Base-by-base conservation (phyloP, 176 grass and related monocot species). In the Olyra latifolia region DNA sequence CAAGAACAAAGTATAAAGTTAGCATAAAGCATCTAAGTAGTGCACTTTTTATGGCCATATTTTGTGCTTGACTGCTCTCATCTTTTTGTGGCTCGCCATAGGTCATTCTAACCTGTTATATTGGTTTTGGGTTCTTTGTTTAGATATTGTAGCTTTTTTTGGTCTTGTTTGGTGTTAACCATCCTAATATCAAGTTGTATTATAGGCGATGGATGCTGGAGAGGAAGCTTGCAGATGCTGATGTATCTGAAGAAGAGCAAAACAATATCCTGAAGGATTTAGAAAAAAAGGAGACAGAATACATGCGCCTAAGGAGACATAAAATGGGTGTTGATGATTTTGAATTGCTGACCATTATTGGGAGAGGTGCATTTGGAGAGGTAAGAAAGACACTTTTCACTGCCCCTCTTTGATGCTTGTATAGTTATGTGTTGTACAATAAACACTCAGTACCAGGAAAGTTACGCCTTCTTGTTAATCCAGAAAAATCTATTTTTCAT, bases 271-370 rank as follows among this genome's bases (percentile, higher is more conserved):
- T 94, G 32, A 91, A 91, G 86, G 79, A 88, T 76, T 88, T 91
- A 20, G 91, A 91, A 27, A 91, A 91, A 68, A 91, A 88, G 52
- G 91, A 94, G 81, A 88, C 85, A 57, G 88, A 94, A 77, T 88
- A 88, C 71, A 94, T 94, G 91, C 85, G 91, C 12, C 58, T 83
- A 76, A 71, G 80, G 82, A 88, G 88, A 76, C 88, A 86, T 72
- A 94, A 94, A 83, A 91, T 91, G 91, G 88, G 91, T 7, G 91
- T 91, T 63, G 91, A 94, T 81, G 91, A 94, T 83, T 94, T 94
- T 88, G 88, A 94, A 88, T 78, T 91, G 66, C 59, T 94, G 50
- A 94, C 91, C 17, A 91, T 94, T 73, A 91, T 94, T 69, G 91
- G 91, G 7, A 91, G 85, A 74, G 91, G 91, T 71, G 88, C 91